Conservation (phyloP, 192 early-diverging fungal species). For the Coemansia reversa region DNA sequence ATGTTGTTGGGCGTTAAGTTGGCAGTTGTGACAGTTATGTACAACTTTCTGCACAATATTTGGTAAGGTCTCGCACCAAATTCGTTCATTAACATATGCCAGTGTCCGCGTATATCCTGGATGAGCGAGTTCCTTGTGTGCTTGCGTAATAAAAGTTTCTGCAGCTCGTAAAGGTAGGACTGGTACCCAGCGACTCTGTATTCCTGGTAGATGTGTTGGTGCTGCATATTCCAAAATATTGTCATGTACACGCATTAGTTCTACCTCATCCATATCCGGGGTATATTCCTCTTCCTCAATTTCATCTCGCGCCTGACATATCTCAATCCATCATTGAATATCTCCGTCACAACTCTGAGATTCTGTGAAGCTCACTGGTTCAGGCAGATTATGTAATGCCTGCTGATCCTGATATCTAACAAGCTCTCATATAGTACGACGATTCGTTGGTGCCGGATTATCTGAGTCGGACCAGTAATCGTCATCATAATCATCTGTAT, state of each 20-base stretch:
- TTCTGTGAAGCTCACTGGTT: background rate
- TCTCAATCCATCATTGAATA: too few relatives aligned
- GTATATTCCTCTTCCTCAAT: background rate
- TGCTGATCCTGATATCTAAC: background rate
- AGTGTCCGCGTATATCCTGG: background rate
- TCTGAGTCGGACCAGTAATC: too few relatives aligned
- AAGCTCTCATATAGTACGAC: background rate
- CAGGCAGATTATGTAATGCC: background rate
- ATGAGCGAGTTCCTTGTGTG: background rate
- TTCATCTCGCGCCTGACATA: too few relatives aligned
- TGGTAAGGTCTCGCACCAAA: too few relatives aligned
- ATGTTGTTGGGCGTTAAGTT: background rate
- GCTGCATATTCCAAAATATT: background rate
- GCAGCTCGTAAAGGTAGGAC: background rate
- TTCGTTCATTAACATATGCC: background rate
- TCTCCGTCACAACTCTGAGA: too few relatives aligned
- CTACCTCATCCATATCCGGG: background rate
- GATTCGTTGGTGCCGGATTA: too few relatives aligned
- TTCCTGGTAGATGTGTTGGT: background rate
- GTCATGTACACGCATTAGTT: background rate
- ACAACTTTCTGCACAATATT: too few relatives aligned
- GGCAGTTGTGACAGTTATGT: background rate
- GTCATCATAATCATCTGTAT: too few relatives aligned
- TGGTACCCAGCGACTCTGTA: background rate
- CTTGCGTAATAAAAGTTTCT: background rate